Evolutionary conservation across 495 filamentous ascomycete genomes (phyloP), one percentile per base, ranked within the genome.

Genomic region (Annulohypoxylon maeteangense): DNA sequence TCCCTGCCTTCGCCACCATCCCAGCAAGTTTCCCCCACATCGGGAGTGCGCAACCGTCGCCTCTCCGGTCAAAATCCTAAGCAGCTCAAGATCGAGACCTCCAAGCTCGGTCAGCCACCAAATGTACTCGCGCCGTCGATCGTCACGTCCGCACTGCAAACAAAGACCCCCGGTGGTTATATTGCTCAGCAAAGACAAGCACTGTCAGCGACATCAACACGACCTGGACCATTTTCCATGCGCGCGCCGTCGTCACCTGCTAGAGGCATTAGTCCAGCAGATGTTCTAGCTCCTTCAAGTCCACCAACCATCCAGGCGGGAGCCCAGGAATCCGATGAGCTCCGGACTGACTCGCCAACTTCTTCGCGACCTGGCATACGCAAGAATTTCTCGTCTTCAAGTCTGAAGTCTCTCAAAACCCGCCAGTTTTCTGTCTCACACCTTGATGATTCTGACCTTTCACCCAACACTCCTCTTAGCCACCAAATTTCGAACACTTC

Each of bases 51-150:
- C 62, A 91, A 87, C 55, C 87, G 95, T 58, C 89, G 95, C 63
- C 82, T 97, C 36, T 98, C 95, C 7, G 91, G 91, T 2, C 88
- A 92, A 70, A 88, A 90, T 63, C 80, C 86, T 18, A 93, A 90
- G 74, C 92, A 93, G 75, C 83, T 99, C 67, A 98, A 93, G 80
- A 98, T 99, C 38, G 93, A 98, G 78, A 97, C 94, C 1, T 84
- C 85, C 1, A 81, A 85, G 32, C 80, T 84, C 47, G 78, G 80
- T 29, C 80, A 81, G 20, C 72, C 81, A 7, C 77, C 80, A 20
- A 68, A 76, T 54, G 65, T 78, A 12, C 69, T 75, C 10, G 78
- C 76, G 14, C 81, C 78, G 18, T 78, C 79, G 25, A 78, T 78
- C 18, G 79, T 79, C 10, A 82, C 82, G 14, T 76, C 79, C 32